Base-by-base conservation (phyloP, 108 stramenopile species). In the Stephanodiscus triporus region DNA sequence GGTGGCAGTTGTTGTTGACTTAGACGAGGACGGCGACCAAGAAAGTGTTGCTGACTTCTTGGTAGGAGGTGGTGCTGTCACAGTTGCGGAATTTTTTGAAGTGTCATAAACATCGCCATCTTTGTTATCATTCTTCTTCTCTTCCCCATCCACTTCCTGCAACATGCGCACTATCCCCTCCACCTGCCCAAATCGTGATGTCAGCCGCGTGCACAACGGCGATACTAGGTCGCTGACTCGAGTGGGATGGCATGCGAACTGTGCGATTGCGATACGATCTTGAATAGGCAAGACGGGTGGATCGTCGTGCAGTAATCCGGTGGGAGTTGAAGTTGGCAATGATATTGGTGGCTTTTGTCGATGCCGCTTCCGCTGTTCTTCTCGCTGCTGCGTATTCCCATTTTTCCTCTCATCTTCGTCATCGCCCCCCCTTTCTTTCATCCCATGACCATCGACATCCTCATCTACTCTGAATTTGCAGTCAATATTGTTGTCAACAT, bases 191-290 rank as follows among this genome's bases (percentile, higher is more conserved):
- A 92, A 95, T 14, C 86, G 79, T 51, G 87, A 84, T 22, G 91
- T 87, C 27, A 93, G 66, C 69, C 90, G 84, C 8, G 84, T 82
- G 70, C 88, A 93, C 17, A 95, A 84, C 0, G 91, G 91, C 24
- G 92, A 84, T 19, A 88, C 71, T 34, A 95, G 69, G 6, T 81
- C 81, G 57, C 89, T 84, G 20, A 95, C 94, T 30, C 94, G 80
- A 50, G 76, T 63, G 23, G 94, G 94, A 42, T 81, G 59, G 68
- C 92, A 95, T 30, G 91, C 89, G 66, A 89, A 87, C 22, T 88
- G 85, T 6, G 92, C 91, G 69, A 95, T 93, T 11, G 89, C 81
- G 26, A 95, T 76, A 37, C 92, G 77, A 75, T 95, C 94, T 55
- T 85, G 83, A 24, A 95, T 62, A 2, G 92, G 91, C 64, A 95